Base-by-base conservation (phyloP, 1,284 basidiomycete genomes). In the Malassezia vespertilionis region DNA sequence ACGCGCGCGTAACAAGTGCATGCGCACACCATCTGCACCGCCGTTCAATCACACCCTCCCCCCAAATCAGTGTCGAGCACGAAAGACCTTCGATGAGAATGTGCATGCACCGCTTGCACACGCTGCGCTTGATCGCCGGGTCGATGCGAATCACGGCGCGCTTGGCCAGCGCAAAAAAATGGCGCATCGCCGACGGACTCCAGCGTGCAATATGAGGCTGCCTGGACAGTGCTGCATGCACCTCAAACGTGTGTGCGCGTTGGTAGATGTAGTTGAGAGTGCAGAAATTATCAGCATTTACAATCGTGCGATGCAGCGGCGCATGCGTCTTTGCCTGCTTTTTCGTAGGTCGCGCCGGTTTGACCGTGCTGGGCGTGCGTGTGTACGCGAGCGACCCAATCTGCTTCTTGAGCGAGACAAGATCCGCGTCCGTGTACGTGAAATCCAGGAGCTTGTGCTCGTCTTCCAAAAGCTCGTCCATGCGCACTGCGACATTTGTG, bases 391-490 rank as follows among this genome's bases (percentile, higher is more conserved):
- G 43, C 42, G 46, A 41, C 54, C 42, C 33, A 52, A 60, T 44
- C 54, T 57, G 55, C 61, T 80, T 80, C 50, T 82, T 76, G 45
- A 90, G 71, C 6, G 82, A 82, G 28, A 75, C 67, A 37, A 85
- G 78, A 66, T 84, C 78, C 32, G 78, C 76, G 72, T 86, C 78
- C 30, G 75, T 73, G 71, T 86, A 82, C 53, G 79, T 76, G 68
- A 93, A 83, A 72, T 87, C 82, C 11, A 83, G 75, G 21, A 91
- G 74, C 61, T 79, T 79, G 39, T 78, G 79, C 38, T 77, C 76
- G 69, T 86, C 85, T 83, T 87, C 79, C 33, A 90, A 74, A 42
- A 86, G 70, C 72, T 89, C 85, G 66, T 93, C 88, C 41, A 90
- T 76, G 42, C 84, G 77, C 43, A 84, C 78, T 2, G 86, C 87